Conservation (phyloP, 768 basidiomycete species). For the Leccinum truebloodii region DNA sequence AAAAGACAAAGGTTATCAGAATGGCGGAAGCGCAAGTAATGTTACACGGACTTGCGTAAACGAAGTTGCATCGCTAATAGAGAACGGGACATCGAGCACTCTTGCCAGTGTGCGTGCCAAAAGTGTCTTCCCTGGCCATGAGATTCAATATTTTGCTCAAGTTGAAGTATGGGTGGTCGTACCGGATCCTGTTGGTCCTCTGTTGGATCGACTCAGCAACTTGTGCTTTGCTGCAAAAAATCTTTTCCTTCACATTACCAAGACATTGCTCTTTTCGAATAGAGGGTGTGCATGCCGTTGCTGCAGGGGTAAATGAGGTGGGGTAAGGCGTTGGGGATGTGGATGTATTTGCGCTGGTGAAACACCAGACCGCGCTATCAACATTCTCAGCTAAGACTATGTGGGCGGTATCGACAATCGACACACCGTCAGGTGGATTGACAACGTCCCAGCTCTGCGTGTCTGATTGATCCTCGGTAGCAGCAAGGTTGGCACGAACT, state of each 20-base stretch:
- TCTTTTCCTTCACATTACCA: slow-evolving; percentile 69
- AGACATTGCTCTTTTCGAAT: slow-evolving; percentile 95
- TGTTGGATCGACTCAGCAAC: slow-evolving; percentile 27
- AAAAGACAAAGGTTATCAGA: slow-evolving; percentile 13
- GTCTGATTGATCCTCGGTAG: slow-evolving; percentile 41
- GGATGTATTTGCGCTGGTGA: slow-evolving; percentile 65
- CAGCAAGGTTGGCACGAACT: slow-evolving; percentile 67
- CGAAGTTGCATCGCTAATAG: slow-evolving; percentile 89
- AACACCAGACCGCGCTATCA: slow-evolving; percentile 42
- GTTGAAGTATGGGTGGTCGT: slow-evolving; percentile 17
- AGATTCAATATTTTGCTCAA: slow-evolving; percentile 3
- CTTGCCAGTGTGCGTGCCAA: slow-evolving; percentile 90
- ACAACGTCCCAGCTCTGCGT: slow-evolving; percentile 30
- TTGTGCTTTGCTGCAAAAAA: slow-evolving; percentile 3
- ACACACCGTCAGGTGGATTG: slow-evolving; percentile 32
- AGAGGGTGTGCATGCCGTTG: slow-evolving; percentile 50
- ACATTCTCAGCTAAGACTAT: neutral
- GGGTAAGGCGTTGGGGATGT: slow-evolving; percentile 43
- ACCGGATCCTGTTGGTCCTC: slow-evolving; percentile 89
- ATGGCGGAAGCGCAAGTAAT: slow-evolving; percentile 1
- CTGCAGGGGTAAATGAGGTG: slow-evolving; percentile 38
- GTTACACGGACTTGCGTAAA: slow-evolving; percentile 74
- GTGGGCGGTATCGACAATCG: neutral
- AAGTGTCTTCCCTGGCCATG: slow-evolving; percentile 74
- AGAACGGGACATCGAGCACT: slow-evolving; percentile 92